Conservation (phyloP, 2,329 filamentous ascomycete species). For the Colletotrichum tabaci region DNA sequence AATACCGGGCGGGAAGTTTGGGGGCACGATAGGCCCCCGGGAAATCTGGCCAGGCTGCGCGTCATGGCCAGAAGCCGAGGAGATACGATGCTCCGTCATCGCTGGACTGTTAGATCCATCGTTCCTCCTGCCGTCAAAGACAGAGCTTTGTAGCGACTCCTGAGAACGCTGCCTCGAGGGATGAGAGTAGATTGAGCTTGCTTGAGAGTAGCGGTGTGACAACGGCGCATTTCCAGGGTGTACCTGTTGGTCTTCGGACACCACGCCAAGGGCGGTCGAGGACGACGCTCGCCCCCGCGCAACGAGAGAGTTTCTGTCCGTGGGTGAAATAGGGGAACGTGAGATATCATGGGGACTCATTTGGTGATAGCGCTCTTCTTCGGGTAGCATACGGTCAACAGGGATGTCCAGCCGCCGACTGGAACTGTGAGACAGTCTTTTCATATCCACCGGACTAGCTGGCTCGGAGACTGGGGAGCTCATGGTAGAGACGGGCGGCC, state of each 20-base stretch:
- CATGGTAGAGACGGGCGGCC: conserved; percentile 34
- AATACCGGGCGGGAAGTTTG: conserved; percentile 36
- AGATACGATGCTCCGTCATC: conserved; percentile 44
- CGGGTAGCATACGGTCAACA: conserved; percentile 19
- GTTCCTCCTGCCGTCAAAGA: conserved; percentile 52
- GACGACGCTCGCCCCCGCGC: conserved; percentile 12
- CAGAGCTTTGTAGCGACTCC: conserved; percentile 55
- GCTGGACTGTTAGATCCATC: conserved; percentile 45
- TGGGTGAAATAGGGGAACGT: conserved; percentile 1
- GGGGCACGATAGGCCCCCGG: conserved; percentile 18
- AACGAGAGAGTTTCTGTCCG: conserved; percentile 6
- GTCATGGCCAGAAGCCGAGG: conserved; percentile 35
- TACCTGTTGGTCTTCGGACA: conserved; percentile 27
- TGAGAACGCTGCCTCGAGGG: conserved; percentile 50
- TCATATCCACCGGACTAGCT: conserved; percentile 12
- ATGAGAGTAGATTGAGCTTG: conserved; percentile 43
- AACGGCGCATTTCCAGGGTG: neutral
- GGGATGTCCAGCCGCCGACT: conserved; percentile 26
- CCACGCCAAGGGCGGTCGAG: conserved; percentile 11
- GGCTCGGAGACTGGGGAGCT: conserved; percentile 37
- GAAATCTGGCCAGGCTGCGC: conserved; percentile 24
- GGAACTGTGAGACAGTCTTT: conserved; percentile 13
- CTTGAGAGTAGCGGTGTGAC: conserved; percentile 33
- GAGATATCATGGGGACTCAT: conserved; percentile 25
- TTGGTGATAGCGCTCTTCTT: conserved; percentile 40